These are phyloP conservation scores for Heimioporus punctisporus DNA, from an alignment of 1,284 basidiomycete genomes.

Conservation along the genomic window DNA sequence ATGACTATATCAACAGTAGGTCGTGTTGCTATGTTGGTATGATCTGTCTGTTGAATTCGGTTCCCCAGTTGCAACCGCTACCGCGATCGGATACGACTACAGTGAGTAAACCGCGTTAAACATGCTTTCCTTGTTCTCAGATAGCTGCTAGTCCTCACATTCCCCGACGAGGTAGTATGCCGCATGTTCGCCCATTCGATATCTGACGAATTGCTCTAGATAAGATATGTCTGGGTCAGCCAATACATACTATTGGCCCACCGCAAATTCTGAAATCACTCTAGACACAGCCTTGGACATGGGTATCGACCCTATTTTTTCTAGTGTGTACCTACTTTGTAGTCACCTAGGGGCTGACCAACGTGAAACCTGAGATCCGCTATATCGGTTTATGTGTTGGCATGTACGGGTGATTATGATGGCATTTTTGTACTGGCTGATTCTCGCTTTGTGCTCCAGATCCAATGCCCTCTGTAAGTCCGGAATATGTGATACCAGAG, in stretches of 20 bases:
- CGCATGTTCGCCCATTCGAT: neutral
- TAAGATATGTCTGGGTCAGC: neutral
- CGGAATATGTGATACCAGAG: too few relatives aligned
- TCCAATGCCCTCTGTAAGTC: neutral
- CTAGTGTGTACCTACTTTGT: neutral
- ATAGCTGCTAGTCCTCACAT: neutral
- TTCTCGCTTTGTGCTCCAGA: neutral
- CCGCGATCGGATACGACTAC: neutral
- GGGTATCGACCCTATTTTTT: neutral
- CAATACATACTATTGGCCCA: too few relatives aligned
- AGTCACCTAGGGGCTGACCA: too few relatives aligned
- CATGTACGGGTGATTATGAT: neutral
- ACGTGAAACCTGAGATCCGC: neutral
- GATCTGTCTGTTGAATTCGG: neutral
- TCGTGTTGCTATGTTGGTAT: too few relatives aligned
- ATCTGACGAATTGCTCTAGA: neutral
- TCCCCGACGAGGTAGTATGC: neutral
- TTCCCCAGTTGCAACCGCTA: neutral
- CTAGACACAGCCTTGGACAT: neutral
- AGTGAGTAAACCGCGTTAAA: too few relatives aligned
- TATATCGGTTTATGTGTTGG: neutral
- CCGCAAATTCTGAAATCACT: neutral
- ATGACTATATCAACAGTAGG: too few relatives aligned
- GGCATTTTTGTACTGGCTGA: too few relatives aligned
- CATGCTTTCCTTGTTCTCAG: too few relatives aligned